Base-by-base conservation (phyloP, 2,329 filamentous ascomycete genomes). In the Ceratocystis papillata region DNA sequence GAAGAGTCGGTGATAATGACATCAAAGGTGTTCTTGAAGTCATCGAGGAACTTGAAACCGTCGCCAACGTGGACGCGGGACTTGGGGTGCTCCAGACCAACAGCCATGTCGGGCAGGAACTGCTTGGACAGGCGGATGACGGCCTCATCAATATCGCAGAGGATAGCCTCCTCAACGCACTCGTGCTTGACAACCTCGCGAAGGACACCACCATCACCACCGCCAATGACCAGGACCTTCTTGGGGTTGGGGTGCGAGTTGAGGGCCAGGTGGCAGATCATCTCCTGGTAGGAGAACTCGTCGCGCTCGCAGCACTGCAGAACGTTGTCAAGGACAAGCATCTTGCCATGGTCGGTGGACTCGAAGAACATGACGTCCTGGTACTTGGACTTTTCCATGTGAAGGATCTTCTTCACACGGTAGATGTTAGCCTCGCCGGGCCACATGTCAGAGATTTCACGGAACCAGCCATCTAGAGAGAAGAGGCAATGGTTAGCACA, bases 251-350 rank as follows among this genome's bases (percentile, higher is more conserved):
- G 94, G 85, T 99, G 94, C 65, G 93, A 90, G 85, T 96, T 94
- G 88, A 99, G 90, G 79, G 91, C 94, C 71, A 99, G 84, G 80
- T 99, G 91, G 72, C 93, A 92, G 79, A 99, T 99, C 94, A 99
- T 99, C 85, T 99, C 94, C 83, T 99, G 94, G 86, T 96, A 96
- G 73, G 92, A 90, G 83, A 97, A 99, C 82, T 99, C 94, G 76
- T 99, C 91, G 71, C 93, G 87, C 85, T 99, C 94, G 72, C 94
- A 97, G 84, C 87, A 91, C 80, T 99, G 94, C 78, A 99, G 96
- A 76, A 96, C 94, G 76, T 97, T 97, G 84, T 99, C 94, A 72
- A 99, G 86, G 70, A 99, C 93, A 67, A 99, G 84, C 69, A 97
- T 93, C 75, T 86, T 96, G 77, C 94, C 94, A 78, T 97, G 89